phyloP scores from a whole-genome alignment of 2,329 filamentous ascomycete genomes.

The Clonostachys solani region DNA sequence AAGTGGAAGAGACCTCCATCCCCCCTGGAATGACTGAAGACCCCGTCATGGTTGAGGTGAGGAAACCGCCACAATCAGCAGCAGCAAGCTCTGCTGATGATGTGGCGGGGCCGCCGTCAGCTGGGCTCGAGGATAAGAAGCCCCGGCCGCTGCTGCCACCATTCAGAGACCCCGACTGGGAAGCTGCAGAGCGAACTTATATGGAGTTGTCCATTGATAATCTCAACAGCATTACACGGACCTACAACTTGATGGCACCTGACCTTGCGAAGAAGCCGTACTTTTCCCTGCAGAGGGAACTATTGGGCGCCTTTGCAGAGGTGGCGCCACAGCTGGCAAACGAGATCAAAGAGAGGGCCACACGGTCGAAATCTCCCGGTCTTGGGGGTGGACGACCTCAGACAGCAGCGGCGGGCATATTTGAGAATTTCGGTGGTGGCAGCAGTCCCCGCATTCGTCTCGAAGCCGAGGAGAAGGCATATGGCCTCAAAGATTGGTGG shows the following conservation, averaged over 20 bases:
- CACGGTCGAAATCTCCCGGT: slow-evolving; percentile 28
- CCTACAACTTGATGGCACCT: slow-evolving; percentile 94
- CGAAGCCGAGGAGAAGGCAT: slow-evolving; percentile 71
- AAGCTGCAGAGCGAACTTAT: slow-evolving; percentile 68
- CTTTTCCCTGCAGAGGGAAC: slow-evolving; percentile 76
- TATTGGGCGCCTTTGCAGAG: slow-evolving; percentile 78
- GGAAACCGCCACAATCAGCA: slow-evolving; percentile 20
- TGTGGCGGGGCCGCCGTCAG: background rate
- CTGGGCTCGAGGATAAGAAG: slow-evolving; percentile 5
- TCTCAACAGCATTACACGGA: slow-evolving; percentile 75
- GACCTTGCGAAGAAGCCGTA: slow-evolving; percentile 92
- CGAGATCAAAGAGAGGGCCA: slow-evolving; percentile 68
- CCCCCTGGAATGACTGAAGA: slow-evolving; percentile 43
- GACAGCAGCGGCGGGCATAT: slow-evolving; percentile 37
- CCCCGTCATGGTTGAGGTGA: slow-evolving; percentile 39
- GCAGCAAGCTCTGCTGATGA: background rate
- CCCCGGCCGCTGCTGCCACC: slow-evolving; percentile 40
- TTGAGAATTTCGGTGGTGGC: slow-evolving; percentile 55
- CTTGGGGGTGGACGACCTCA: slow-evolving; percentile 15
- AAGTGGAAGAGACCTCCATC: slow-evolving; percentile 38
- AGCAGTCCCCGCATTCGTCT: slow-evolving; percentile 56
- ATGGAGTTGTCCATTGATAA: slow-evolving; percentile 71
- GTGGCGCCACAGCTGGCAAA: slow-evolving; percentile 72
- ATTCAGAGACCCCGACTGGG: slow-evolving; percentile 77
- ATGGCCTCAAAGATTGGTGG: slow-evolving; percentile 90